Evolutionary conservation across 345 rosid genomes (phyloP), one percentile per base, ranked within the genome.

Genomic region (Brassica carinata): DNA sequence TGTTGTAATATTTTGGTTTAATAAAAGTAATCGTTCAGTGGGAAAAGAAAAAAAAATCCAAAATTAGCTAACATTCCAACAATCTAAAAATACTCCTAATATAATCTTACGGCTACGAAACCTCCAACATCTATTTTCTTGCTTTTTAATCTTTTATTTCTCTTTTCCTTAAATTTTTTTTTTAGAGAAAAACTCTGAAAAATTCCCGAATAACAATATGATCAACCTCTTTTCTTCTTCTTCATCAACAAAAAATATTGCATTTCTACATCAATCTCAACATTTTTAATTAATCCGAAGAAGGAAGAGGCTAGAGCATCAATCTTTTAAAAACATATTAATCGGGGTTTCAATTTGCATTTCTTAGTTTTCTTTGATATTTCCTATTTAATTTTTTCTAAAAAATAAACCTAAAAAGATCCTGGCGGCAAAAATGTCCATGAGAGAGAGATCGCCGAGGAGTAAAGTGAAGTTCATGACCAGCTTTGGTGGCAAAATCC

Each of bases 401-500:
- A 76, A 67, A 19, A 58, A 19, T 1, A 58, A 48, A 1, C 3
- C 38, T 34, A 58, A 61, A 61, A 61, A 23, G 11, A 65, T n/a
- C 6, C 58, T 57, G 31, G 17, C 70, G n/a, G 71, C 13, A 53
- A 17, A 23, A 80, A 76, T 64, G 82, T 71, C 74, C 5, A 69
- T 64, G 38, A 68, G 77, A 55, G 76, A 75, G 31, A 65, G 58
- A 53, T n/a, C 58, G 58, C 58, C 19, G 58, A 53, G 7, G 72
- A 78, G 8, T 64, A 86, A 84, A 82, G 83, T 90, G 34, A 96
- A 96, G 87, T 89, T 96, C 31, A 74, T 91, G 72, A 90, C 93
- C 80, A 93, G 98, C 82, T 85, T 88, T 80, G 98, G 98, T 66
- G 99, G 99, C 64, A 91, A 86, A 84, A 96, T 96, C 73, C 72